These are phyloP conservation scores for Pythium pectinolyticum DNA, from an alignment of 352 stramenopile genomes.

Conservation along the genomic window DNA sequence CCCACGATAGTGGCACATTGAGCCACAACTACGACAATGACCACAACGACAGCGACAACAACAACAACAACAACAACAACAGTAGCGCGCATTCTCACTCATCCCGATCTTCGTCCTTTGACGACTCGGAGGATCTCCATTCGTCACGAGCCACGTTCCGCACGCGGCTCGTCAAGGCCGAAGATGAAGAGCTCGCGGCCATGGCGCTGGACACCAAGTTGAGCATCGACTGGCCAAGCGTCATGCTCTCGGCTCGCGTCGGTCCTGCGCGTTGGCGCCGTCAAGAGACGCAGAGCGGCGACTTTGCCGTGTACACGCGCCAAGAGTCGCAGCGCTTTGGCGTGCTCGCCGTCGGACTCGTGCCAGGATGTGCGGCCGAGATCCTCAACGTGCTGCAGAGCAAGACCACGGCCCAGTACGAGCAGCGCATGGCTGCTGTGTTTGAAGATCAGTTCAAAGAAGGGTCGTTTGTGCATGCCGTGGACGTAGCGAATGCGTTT, in stretches of 20 bases:
- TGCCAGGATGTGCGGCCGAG: conserved; percentile 12
- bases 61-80: too few species aligned
- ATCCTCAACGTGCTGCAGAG: conserved; percentile 12
- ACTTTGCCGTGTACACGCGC: conserved; percentile 21
- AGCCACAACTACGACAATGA: too few species aligned
- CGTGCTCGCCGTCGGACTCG: conserved; percentile 23
- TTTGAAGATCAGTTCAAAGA: conserved; percentile 27
- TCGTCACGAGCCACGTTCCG: too few species aligned
- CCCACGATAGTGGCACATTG: too few species aligned
- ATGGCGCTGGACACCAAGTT: not conserved
- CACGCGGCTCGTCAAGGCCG: too few species aligned
- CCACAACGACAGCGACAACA: too few species aligned
- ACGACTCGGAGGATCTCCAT: too few species aligned
- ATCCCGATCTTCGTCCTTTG: too few species aligned
- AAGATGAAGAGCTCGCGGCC: not conserved
- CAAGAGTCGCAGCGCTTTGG: conserved; percentile 24
- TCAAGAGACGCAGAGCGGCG: too few species aligned
- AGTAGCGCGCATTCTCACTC: too few species aligned
- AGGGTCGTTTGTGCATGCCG: conserved; percentile 20
- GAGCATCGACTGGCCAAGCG: not conserved
- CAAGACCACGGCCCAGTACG: conserved; percentile 11
- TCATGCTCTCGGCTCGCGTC: not conserved
- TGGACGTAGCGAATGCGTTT: conserved; percentile 8
- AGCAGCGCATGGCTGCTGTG: conserved; percentile 25
- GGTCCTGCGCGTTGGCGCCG: not conserved